Percentiles rank a stretch among this genome's conserved stretches.
These are phyloP conservation scores for Passiflora organensis DNA, from an alignment of 345 rosid species.

Conservation along the genomic window DNA sequence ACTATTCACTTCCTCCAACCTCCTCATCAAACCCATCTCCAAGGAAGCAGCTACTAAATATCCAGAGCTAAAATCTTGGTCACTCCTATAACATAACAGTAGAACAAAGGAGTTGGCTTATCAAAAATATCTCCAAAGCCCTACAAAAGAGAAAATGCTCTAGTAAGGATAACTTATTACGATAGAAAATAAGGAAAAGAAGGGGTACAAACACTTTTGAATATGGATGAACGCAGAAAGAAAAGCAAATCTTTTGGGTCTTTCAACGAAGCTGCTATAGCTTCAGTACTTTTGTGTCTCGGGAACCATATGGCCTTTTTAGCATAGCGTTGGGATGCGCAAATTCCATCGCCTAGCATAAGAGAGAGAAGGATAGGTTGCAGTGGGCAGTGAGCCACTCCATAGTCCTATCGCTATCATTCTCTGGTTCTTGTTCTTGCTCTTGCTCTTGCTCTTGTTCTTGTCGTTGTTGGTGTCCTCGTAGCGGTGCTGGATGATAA, in stretches of 20 bases:
- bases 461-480: not conserved
- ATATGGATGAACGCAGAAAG: not conserved
- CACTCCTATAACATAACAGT: no score
- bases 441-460: not conserved
- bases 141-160: not conserved
- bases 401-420: conserved; percentile 21
- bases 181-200: not conserved
- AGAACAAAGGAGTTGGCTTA: not conserved
- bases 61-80: not conserved
- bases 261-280: conserved; percentile 31
- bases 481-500: not conserved
- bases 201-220: not conserved
- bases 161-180: not conserved
- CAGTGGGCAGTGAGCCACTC: conserved; percentile 32
- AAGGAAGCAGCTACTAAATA: not conserved
- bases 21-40: conserved; percentile 18
- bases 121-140: not conserved
- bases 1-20: conserved; percentile 8
- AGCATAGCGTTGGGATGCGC: conserved; percentile 45
- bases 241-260: conserved; percentile 20
- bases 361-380: not conserved
- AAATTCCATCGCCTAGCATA: conserved; percentile 37
- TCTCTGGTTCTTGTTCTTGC: no score
- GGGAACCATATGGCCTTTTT: conserved; percentile 14
- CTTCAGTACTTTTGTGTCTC: conserved; percentile 22